Conservation (phyloP, 257 asterid genomes). For the Craterostigma plantagineum region DNA sequence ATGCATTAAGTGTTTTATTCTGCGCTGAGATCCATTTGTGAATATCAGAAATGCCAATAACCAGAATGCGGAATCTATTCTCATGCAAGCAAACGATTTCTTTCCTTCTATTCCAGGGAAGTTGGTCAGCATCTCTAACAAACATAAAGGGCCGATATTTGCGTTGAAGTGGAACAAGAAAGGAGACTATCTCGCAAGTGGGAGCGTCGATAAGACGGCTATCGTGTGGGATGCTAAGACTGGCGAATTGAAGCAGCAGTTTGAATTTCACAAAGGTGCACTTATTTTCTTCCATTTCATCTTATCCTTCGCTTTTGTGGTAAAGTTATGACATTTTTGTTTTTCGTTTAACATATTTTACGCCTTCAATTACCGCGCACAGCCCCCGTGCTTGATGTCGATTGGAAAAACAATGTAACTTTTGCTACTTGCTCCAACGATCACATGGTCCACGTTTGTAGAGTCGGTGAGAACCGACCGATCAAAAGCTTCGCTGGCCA, state of each 20-base stretch:
- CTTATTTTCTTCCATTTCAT: background rate
- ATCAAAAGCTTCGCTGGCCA: slow-evolving; percentile 69
- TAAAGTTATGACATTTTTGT: background rate
- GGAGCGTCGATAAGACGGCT: slow-evolving; percentile 93
- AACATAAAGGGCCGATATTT: slow-evolving; percentile 93
- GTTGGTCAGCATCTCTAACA: slow-evolving; percentile 55
- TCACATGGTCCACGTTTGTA: slow-evolving; percentile 82
- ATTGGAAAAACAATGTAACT: slow-evolving; percentile 78
- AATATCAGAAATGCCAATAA: too few relatives aligned
- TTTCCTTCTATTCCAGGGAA: slow-evolving; percentile 48
- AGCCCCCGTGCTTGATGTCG: slow-evolving; percentile 96
- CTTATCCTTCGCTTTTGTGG: background rate
- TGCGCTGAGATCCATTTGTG: too few relatives aligned
- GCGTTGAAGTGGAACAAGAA: slow-evolving; percentile 97
- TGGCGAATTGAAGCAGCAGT: slow-evolving; percentile 87
- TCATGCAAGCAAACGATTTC: too few relatives aligned
- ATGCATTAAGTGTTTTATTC: too few relatives aligned
- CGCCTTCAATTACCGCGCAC: slow-evolving; percentile 8
- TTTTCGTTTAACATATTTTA: slow-evolving; percentile 5
- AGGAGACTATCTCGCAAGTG: slow-evolving; percentile 90
- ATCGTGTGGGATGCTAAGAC: slow-evolving; percentile 92
- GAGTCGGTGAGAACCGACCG: slow-evolving; percentile 82
- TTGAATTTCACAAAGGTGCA: slow-evolving; percentile 81
- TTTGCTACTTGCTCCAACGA: slow-evolving; percentile 98
- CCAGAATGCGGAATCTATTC: too few relatives aligned